Percentiles rank a stretch among this genome's conserved stretches.
These are phyloP conservation scores for Pholiota adiposa DNA, from an alignment of 1,284 basidiomycete genomes.

Conservation along the genomic window DNA sequence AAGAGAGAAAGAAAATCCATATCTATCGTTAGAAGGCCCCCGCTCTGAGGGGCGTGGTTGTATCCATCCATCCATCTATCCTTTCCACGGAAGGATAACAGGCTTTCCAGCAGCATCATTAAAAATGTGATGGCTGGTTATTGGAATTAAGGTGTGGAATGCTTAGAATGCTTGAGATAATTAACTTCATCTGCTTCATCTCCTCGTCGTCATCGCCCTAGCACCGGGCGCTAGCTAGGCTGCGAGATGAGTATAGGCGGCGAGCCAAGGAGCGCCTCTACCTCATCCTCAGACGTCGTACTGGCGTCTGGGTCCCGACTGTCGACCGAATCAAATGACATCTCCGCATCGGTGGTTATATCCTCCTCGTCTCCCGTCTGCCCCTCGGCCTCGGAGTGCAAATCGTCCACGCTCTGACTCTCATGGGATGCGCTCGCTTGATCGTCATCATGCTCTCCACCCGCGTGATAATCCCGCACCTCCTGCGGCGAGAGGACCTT, in stretches of 20 bases:
- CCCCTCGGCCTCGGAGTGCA: neutral
- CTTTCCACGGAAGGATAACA: neutral
- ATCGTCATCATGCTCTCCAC: constrained; percentile 3
- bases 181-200: neutral
- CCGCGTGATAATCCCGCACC: constrained; percentile 59
- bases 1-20: neutral
- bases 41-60: neutral
- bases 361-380: constrained; percentile 1
- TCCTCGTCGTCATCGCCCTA: neutral
- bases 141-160: neutral
- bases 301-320: constrained; percentile 5
- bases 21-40: neutral
- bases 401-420: neutral
- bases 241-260: constrained; percentile 42
- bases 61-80: neutral
- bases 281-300: constrained; percentile 30
- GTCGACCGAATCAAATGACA: constrained; percentile 4
- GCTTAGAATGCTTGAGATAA: neutral
- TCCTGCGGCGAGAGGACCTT: constrained; percentile 78
- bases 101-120: neutral
- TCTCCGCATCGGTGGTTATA: constrained; percentile 6
- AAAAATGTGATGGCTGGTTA: too few species aligned
- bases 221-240: constrained; percentile 25
- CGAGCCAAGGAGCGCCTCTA: constrained; percentile 41
- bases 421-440: neutral